These are phyloP conservation scores for Colletotrichum sidae DNA, from an alignment of 2,329 filamentous ascomycete species.

Conservation along the genomic window DNA sequence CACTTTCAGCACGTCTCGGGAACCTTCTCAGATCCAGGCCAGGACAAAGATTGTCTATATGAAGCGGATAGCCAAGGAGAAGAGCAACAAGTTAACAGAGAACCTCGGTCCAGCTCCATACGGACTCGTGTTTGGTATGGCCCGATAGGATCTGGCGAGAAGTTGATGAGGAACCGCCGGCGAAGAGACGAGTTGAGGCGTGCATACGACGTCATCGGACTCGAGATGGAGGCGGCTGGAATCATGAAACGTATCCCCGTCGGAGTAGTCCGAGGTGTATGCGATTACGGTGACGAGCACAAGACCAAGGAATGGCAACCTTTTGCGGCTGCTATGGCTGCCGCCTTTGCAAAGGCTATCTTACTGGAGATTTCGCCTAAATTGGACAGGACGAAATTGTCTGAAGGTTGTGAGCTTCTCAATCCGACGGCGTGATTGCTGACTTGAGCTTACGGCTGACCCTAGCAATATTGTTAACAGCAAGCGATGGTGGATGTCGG, in stretches of 20 bases:
- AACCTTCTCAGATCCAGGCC: not conserved
- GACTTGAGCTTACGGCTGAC: no score
- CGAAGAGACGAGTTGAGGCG: constrained; percentile 43
- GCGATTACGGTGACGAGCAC: constrained; percentile 48
- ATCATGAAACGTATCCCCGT: constrained; percentile 48
- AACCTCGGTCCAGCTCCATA: constrained; percentile 32
- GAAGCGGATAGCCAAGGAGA: constrained; percentile 19
- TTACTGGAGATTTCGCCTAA: not conserved
- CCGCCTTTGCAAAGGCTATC: constrained; percentile 41
- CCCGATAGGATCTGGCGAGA: constrained; percentile 48
- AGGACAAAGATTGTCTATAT: constrained; percentile 41
- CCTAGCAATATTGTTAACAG: no score
- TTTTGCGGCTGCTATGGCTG: constrained; percentile 49
- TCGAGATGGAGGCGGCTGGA: constrained; percentile 50
- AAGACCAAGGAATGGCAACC: constrained; percentile 50
- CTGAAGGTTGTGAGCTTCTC: no score
- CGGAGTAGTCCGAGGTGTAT: constrained; percentile 47
- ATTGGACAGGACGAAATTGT: no score
- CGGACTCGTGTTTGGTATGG: constrained; percentile 50
- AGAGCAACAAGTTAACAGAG: constrained; percentile 4
- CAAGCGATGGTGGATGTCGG: no score
- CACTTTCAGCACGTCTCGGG: not conserved
- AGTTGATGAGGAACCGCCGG: constrained; percentile 43
- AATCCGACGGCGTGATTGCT: no score
- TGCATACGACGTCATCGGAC: constrained; percentile 44